Conservation (phyloP, 1,284 basidiomycete genomes). For the Ganoderma leucocontextum region DNA sequence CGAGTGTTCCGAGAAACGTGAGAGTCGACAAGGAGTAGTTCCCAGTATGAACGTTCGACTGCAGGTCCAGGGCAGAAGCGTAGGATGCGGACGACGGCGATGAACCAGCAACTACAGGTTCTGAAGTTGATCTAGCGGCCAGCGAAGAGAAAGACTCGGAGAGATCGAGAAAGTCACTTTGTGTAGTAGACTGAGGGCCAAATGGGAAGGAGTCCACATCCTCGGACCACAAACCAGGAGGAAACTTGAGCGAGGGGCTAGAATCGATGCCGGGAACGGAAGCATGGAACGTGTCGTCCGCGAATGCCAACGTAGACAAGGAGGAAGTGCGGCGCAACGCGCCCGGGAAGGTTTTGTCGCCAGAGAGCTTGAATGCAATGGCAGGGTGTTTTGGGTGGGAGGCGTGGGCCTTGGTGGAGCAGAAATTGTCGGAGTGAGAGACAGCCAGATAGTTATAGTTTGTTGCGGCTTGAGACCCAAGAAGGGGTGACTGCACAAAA, state of each 20-base stretch:
- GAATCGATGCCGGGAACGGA: background rate
- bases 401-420: background rate
- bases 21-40: constrained; percentile 21
- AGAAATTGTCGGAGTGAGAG: constrained; percentile 1
- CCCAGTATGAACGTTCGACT: background rate
- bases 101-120: background rate
- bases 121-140: background rate
- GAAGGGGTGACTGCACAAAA: background rate
- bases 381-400: background rate
- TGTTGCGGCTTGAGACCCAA: background rate
- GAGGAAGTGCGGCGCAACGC: background rate
- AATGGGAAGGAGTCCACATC: background rate
- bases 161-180: constrained; percentile 3
- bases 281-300: background rate
- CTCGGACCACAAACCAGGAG: constrained; percentile 3
- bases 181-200: background rate
- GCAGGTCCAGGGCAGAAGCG: background rate
- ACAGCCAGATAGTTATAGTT: constrained; percentile 1
- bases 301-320: background rate
- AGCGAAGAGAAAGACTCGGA: constrained; percentile 6
- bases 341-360: too few relatives aligned
- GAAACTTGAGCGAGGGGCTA: constrained; percentile 1
- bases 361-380: background rate
- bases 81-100: constrained; percentile 1
- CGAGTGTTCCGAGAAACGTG: constrained; percentile 28